Evolutionary conservation across 257 asterid genomes (phyloP).

Genomic region (Solanum pennellii): DNA sequence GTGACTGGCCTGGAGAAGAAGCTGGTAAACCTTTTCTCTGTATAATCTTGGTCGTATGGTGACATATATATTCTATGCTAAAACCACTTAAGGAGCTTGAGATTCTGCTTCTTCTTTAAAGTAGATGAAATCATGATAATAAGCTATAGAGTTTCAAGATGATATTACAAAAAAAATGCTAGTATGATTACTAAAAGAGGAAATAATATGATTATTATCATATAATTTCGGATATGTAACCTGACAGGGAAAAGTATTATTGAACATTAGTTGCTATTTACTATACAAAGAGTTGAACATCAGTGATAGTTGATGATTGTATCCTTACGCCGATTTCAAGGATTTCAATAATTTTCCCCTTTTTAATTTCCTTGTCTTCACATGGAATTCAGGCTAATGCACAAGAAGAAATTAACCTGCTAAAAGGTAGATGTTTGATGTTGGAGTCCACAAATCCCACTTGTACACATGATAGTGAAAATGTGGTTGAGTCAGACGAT

Average conservation of each 20-base stretch:
- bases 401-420: constrained; percentile 38
- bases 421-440: constrained; percentile 27
- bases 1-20: constrained; percentile 33
- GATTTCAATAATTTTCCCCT: not conserved
- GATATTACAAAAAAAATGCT: not conserved
- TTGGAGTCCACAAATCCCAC: constrained; percentile 33
- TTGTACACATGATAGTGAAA: constrained; percentile 9
- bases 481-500: constrained; percentile 12
- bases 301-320: not conserved
- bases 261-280: not conserved
- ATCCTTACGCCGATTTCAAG: not conserved
- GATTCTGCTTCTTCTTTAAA: not conserved
- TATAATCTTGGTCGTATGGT: not conserved
- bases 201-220: too few relatives aligned
- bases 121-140: not conserved
- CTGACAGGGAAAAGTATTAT: not conserved
- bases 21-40: constrained; percentile 39
- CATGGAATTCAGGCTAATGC: constrained; percentile 41
- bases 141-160: not conserved
- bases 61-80: too few relatives aligned
- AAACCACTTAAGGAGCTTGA: not conserved
- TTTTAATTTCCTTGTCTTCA: not conserved
- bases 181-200: too few relatives aligned
- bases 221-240: too few relatives aligned
- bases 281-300: too few relatives aligned